phyloP scores from a whole-genome alignment of 306 rosid genomes.

The Pachyrhizus erosus region DNA sequence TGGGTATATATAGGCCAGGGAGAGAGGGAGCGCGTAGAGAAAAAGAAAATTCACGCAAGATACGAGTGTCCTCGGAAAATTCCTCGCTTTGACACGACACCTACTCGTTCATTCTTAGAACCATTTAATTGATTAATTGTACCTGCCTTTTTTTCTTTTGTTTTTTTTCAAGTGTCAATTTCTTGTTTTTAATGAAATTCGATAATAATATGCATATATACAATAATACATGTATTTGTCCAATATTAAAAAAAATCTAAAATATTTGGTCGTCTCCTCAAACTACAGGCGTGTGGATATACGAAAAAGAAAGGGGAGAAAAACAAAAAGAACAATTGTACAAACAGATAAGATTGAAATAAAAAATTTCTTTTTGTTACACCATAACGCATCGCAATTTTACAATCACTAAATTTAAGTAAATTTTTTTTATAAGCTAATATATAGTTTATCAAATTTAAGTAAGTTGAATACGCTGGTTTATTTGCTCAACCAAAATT shows the following conservation, averaged over 20 bases:
- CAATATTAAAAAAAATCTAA: not conserved
- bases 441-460: no score
- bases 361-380: not conserved
- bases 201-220: not conserved
- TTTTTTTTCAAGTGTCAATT: not conserved
- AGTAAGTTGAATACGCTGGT: not conserved
- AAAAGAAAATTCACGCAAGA: not conserved
- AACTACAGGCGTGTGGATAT: not conserved
- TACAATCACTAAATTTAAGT: not conserved
- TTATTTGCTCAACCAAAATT: no score
- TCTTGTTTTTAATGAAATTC: no score
- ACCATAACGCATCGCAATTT: not conserved
- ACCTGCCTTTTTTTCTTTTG: not conserved
- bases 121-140: not conserved
- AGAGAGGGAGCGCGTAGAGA: not conserved
- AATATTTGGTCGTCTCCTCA: not conserved
- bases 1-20: constrained; percentile 29
- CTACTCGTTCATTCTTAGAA: constrained; percentile 24
- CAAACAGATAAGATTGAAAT: not conserved
- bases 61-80: not conserved
- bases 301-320: not conserved
- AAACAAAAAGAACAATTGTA: not conserved
- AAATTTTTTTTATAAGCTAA: no score
- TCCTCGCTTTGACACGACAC: not conserved
- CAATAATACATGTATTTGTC: not conserved